Percentiles rank a stretch among this genome's conserved stretches.
phyloP scores from a whole-genome alignment of 2,329 filamentous ascomycete species.

The Sporothrix schenckii region DNA sequence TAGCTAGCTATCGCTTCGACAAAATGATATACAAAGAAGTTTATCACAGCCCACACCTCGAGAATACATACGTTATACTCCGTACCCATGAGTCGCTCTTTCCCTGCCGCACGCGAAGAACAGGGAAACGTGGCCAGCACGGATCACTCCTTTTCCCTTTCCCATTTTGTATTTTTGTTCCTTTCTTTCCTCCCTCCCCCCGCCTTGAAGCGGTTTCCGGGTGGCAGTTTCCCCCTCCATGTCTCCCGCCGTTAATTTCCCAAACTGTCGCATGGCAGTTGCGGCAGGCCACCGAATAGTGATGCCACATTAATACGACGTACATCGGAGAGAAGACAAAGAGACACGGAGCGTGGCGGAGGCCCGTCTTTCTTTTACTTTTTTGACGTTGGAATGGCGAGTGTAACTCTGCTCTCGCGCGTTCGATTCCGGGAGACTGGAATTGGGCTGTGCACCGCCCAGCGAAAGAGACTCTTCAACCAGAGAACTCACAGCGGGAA shows the following conservation, averaged over 20 bases:
- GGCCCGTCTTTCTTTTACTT: neutral
- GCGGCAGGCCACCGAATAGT: slow-evolving; percentile 1
- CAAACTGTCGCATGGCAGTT: slow-evolving; percentile 2
- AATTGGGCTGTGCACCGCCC: slow-evolving; percentile 25
- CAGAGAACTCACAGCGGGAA: neutral
- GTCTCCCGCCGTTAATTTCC: slow-evolving; percentile 19
- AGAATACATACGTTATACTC: too few relatives aligned
- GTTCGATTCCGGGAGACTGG: slow-evolving; percentile 23
- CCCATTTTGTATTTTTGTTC: neutral
- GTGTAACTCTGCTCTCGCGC: slow-evolving; percentile 17
- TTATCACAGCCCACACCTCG: too few relatives aligned
- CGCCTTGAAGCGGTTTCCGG: neutral
- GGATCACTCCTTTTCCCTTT: neutral
- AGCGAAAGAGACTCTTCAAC: neutral
- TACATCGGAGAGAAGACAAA: neutral
- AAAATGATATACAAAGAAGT: neutral
- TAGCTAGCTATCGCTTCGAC: slow-evolving; percentile 4
- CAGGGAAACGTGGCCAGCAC: slow-evolving; percentile 1
- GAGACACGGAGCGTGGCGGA: neutral
- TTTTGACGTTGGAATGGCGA: neutral
- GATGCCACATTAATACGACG: neutral
- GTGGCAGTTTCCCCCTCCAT: slow-evolving; percentile 16
- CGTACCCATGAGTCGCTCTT: neutral
- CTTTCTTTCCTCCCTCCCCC: neutral
- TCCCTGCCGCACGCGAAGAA: slow-evolving; percentile 20